Base-by-base conservation (phyloP, 2,329 filamentous ascomycete genomes). In the Calonectria naviculata region DNA sequence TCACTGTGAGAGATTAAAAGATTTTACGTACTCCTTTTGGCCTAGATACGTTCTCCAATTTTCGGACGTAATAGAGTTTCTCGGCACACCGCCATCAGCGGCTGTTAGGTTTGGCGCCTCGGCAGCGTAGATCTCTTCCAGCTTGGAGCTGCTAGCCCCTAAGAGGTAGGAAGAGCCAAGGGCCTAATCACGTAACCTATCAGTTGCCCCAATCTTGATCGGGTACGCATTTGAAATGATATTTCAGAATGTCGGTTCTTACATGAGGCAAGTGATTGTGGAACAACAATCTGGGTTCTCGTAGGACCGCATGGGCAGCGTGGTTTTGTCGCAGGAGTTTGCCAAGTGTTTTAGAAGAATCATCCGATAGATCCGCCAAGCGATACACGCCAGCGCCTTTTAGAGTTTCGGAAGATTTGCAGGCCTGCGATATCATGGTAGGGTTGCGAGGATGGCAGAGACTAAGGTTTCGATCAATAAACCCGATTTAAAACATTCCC, bases 231-330 rank as follows among this genome's bases (percentile, higher is more conserved):
- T 29, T 28, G 21, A 8, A 34, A 34, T n/a, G n/a, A n/a, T n/a
- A n/a, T n/a, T n/a, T n/a, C n/a, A n/a, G n/a, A 2, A 31, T 54
- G 6, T 6, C n/a, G 15, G 3, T 24, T 56, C 46, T 54, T 44
- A 66, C 64, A 58, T 66, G 64, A 12, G 64, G 64, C 31, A 66
- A 21, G 46, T 66, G 64, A 13, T 66, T 66, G 36, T 66, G 64
- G 13, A 66, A 58, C 19, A 66, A 36, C 15, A 66, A 28, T 12
- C 49, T 66, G 7, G 64, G 64, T 3, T 66, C 64, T 3, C 64
- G 64, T 2, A 66, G 36, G 13, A 42, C 47, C n/a, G 64, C 64
- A 19, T 56, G 47, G 34, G 38, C 17, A 24, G 28, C 28, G 49
- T 66, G 64, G 12, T 58, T 58, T 13, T 56, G 9, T 10, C 10